Percentiles rank a stretch among this genome's conserved stretches.
Evolutionary conservation across 257 asterid genomes (phyloP).

Genomic region (Oldenlandia corymbosa): DNA sequence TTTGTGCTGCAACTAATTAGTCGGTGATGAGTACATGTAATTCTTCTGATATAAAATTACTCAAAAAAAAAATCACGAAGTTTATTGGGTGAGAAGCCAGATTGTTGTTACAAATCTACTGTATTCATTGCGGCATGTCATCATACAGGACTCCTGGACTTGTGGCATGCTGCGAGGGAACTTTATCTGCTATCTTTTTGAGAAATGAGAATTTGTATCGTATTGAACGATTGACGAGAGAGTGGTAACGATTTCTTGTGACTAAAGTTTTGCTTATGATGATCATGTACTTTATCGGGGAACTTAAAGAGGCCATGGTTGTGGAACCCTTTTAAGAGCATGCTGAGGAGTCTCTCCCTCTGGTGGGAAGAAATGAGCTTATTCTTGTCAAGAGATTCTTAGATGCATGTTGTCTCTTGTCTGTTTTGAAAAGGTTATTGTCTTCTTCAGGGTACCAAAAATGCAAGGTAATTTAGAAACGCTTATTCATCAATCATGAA

Average conservation of each 20-base stretch:
- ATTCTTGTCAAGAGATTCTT: no score
- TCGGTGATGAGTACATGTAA: background rate
- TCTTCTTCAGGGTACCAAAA: no score
- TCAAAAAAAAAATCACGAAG: background rate
- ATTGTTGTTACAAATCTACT: background rate
- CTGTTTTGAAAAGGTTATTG: no score
- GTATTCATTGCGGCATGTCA: constrained; percentile 1
- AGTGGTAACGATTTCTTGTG: background rate
- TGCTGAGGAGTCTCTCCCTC: no score
- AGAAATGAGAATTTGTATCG: background rate
- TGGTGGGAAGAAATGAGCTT: no score
- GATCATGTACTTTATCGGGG: no score
- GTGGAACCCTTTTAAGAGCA: no score
- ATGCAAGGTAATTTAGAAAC: no score
- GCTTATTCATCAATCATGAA: no score
- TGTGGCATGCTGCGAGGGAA: background rate
- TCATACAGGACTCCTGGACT: background rate
- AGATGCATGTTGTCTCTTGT: no score
- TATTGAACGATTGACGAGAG: background rate
- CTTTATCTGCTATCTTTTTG: background rate
- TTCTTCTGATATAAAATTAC: background rate
- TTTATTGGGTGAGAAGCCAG: constrained; percentile 1
- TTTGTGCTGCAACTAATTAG: constrained; percentile 6
- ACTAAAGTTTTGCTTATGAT: no score
- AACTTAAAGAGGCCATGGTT: no score